Conservation (phyloP, 176 grass and related monocot species). For the Phoenix roebelenii region DNA sequence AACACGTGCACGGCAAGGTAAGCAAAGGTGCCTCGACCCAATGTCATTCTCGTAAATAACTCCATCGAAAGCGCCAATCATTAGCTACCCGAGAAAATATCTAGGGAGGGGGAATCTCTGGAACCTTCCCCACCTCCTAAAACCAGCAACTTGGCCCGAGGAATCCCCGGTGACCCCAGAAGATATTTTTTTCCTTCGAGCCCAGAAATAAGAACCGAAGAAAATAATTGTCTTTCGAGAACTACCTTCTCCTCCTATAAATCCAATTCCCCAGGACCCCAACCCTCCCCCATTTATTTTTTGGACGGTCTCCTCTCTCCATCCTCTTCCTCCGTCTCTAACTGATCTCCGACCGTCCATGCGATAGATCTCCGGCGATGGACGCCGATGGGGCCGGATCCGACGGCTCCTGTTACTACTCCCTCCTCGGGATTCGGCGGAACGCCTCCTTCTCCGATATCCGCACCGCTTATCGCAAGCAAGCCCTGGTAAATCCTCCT, state of each 20-base stretch:
- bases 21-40: too few relatives aligned
- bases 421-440: constrained; percentile 64
- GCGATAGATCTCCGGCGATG: constrained; percentile 28
- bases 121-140: constrained; percentile 49
- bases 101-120: constrained; percentile 32
- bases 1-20: too few relatives aligned
- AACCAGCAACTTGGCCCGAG: not conserved
- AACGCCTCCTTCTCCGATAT: constrained; percentile 68
- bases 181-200: not conserved
- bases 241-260: too few relatives aligned
- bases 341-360: not conserved
- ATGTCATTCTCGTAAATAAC: constrained; percentile 36
- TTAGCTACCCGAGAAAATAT: not conserved
- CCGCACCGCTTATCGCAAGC: constrained; percentile 73
- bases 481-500: constrained; percentile 55
- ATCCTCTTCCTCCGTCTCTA: not conserved
- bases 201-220: not conserved
- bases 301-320: not conserved
- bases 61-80: constrained; percentile 3
- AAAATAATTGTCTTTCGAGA: too few relatives aligned
- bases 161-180: not conserved
- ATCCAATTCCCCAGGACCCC: not conserved
- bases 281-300: not conserved
- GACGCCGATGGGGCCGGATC: constrained; percentile 56
- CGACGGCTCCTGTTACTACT: constrained; percentile 80